Percentiles rank a stretch among this genome's conserved stretches.
Conservation (phyloP, 805 yeast species). For the Schizosaccharomyces pombe region DNA sequence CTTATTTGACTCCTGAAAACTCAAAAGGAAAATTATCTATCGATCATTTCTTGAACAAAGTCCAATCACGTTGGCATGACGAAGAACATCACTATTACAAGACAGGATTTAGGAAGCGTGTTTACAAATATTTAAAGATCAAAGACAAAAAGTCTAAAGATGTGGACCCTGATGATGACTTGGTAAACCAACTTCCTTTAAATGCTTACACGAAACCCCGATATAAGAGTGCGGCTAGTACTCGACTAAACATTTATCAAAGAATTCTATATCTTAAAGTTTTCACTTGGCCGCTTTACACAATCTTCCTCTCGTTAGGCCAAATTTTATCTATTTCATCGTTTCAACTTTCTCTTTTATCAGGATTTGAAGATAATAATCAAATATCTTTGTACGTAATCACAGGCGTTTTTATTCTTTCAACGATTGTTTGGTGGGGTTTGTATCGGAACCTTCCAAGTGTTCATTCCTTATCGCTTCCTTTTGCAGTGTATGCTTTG, state of each 20-base stretch:
- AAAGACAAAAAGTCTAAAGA: background rate
- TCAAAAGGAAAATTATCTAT: background rate
- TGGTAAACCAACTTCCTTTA: background rate
- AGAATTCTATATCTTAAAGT: background rate
- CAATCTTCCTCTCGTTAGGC: constrained; percentile 2
- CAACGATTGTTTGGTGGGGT: constrained; percentile 3
- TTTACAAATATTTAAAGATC: background rate
- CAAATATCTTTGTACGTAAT: background rate
- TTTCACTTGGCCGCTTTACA: constrained; percentile 2
- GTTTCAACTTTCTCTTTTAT: constrained; percentile 1
- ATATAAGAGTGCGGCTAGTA: background rate
- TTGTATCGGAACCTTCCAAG: constrained; percentile 2
- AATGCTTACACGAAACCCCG: background rate
- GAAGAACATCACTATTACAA: background rate
- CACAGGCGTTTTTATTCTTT: background rate
- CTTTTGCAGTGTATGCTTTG: constrained; percentile 2
- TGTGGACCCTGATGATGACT: background rate
- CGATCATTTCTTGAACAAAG: background rate
- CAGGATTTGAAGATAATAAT: background rate
- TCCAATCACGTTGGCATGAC: background rate
- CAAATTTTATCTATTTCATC: constrained; percentile 2
- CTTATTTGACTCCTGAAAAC: background rate
- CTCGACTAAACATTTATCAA: background rate
- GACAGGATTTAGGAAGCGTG: background rate
- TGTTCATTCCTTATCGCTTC: background rate